Percentiles rank a stretch among this genome's conserved stretches.
These are phyloP conservation scores for Trichophyton simii DNA, from an alignment of 2,329 filamentous ascomycete genomes.

Conservation along the genomic window DNA sequence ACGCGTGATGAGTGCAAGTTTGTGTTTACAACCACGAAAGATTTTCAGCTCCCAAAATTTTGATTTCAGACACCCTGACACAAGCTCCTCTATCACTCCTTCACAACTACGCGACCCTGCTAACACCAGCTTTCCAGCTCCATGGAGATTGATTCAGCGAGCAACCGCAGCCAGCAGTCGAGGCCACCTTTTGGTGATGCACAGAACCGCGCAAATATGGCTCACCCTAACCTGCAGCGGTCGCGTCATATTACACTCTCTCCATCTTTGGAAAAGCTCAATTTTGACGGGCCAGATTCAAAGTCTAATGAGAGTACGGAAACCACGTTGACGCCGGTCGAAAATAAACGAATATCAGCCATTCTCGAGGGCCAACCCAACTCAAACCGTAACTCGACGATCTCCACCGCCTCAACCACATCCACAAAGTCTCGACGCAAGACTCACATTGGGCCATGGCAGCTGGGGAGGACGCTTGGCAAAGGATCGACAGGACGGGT, in stretches of 20 bases:
- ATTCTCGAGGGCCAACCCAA: slow-evolving; percentile 37
- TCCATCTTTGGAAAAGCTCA: slow-evolving; percentile 4
- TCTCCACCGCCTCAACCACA: slow-evolving; percentile 45
- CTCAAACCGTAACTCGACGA: slow-evolving; percentile 40
- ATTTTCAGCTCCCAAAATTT: not conserved
- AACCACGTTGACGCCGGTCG: not conserved
- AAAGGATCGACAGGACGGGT: slow-evolving; percentile 84
- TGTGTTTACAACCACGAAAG: not conserved
- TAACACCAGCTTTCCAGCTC: not conserved
- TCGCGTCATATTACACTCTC: slow-evolving; percentile 4
- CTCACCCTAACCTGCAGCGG: not conserved
- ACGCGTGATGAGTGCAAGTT: not conserved
- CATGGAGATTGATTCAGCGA: not conserved
- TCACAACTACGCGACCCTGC: not conserved
- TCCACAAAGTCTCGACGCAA: slow-evolving; percentile 45
- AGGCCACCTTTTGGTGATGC: slow-evolving; percentile 38
- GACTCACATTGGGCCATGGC: slow-evolving; percentile 86
- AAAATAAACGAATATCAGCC: slow-evolving; percentile 42
- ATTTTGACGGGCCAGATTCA: not conserved
- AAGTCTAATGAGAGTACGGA: not conserved
- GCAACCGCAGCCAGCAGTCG: not conserved
- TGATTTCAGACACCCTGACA: not conserved
- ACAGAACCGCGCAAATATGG: slow-evolving; percentile 37
- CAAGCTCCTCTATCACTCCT: not conserved
- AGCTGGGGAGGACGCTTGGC: slow-evolving; percentile 76